These are phyloP conservation scores for Fagopyrum esculentum DNA, from an alignment of 148 eudicot genomes.

Conservation along the genomic window DNA sequence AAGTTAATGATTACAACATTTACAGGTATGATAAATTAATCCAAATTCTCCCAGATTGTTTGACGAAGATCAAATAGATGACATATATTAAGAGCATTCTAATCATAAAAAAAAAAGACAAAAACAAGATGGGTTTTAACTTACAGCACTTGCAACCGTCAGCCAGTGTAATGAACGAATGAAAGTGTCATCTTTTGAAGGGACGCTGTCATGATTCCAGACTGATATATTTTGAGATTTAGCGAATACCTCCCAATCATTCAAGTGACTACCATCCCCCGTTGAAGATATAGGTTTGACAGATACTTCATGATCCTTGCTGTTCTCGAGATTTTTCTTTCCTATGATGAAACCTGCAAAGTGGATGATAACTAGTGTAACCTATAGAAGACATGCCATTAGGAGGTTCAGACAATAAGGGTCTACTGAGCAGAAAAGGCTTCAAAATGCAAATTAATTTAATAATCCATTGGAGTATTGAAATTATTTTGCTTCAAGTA, in stretches of 20 bases:
- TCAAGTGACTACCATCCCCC: slow-evolving; percentile 26
- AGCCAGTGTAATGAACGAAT: slow-evolving; percentile 81
- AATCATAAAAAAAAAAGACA: neutral
- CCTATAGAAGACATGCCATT: neutral
- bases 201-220: slow-evolving; percentile 91
- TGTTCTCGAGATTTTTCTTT: slow-evolving; percentile 39
- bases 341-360: slow-evolving; percentile 70
- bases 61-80: neutral
- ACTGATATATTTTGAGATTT: slow-evolving; percentile 50
- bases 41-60: neutral
- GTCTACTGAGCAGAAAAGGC: neutral
- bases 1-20: neutral
- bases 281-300: slow-evolving; percentile 25
- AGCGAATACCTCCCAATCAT: slow-evolving; percentile 64
- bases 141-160: slow-evolving; percentile 81
- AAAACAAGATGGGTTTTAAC: slow-evolving; percentile 16
- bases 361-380: neutral
- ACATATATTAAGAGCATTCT: neutral
- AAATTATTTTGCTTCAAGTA: neutral
- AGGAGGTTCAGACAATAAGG: neutral
- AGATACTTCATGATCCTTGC: slow-evolving; percentile 29
- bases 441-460: neutral
- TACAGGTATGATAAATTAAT: neutral
- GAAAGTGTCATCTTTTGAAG: slow-evolving; percentile 77
- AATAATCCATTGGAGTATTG: neutral